Base-by-base conservation (phyloP, 2,329 filamentous ascomycete genomes). In the Verticillium alfalfae region DNA sequence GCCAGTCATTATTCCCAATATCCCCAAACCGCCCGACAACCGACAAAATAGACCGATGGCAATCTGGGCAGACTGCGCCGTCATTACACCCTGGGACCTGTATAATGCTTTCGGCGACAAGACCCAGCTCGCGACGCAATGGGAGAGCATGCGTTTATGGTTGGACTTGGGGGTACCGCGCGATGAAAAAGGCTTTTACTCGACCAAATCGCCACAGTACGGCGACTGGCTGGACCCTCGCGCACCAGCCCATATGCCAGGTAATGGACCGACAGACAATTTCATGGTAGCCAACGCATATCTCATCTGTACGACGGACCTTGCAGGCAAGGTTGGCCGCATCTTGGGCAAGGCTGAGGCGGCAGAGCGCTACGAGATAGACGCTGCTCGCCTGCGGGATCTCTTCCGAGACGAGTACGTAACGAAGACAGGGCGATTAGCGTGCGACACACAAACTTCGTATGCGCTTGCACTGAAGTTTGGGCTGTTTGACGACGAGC, bases 21-120 rank as follows among this genome's bases (percentile, higher is more conserved):
- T 72, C n/a, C 70, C 72, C 3, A 64, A 60, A 8, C 67, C 60
- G 10, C 45, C 45, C 2, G 18, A 52, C 63, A 71, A 80, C 62
- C 59, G 72, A 13, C 58, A 62, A 54, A 52, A 52, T 10, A 22
- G n/a, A 12, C n/a, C 45, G 2, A 71, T 73, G 10, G 75, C 75
- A 0, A 70, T 78, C 5, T 81, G 79, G 79, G 74, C 75, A 41
- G 79, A 81, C 41, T 77, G 74, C 0, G 67, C 75, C 0, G 71
- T 81, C 0, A 65, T 73, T 0, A 70, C 73, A 1, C 77, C 79
- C 0, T 79, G 76, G 73, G 75, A 75, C 31, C 62, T 76, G 0
- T 81, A 75, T 62, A 68, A 66, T 26, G 67, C 73, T 13, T 78
- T 69, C 5, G 75, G 74, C 0, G 80, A 82, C 58, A 38, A 39